phyloP scores from a whole-genome alignment of 2,329 filamentous ascomycete genomes.

The Ceratocystis papillata region DNA sequence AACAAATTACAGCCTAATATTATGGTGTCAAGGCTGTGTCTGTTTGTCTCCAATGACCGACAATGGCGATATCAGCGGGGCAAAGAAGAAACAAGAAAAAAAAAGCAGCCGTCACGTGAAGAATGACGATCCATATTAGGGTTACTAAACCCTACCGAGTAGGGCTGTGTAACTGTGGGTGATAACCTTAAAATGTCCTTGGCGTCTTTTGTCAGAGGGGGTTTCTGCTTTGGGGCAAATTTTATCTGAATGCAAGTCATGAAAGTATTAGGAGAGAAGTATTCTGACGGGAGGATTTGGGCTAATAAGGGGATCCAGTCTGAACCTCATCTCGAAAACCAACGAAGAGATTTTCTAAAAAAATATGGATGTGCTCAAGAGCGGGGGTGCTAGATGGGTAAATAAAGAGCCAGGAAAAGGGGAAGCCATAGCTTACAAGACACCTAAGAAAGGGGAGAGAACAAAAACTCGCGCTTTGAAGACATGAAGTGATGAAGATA shows the following conservation, averaged over 20 bases:
- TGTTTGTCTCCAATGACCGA: neutral
- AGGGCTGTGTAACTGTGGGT: neutral
- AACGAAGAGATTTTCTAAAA: neutral
- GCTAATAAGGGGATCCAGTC: neutral
- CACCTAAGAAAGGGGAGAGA: neutral
- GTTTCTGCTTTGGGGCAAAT: neutral
- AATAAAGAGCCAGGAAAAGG: neutral
- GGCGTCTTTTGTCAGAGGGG: neutral
- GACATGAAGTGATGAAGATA: neutral
- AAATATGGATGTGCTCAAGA: neutral
- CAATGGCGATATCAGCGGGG: neutral
- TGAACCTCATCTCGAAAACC: slow-evolving; percentile 1
- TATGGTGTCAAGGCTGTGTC: neutral
- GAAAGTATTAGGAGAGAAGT: neutral
- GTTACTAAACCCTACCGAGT: neutral
- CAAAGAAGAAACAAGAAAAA: neutral
- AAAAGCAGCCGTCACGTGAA: neutral
- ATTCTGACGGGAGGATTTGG: neutral
- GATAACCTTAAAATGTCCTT: neutral
- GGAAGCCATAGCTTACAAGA: neutral
- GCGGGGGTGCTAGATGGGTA: neutral
- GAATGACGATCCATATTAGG: neutral
- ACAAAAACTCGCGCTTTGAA: neutral
- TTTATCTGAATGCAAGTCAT: neutral
- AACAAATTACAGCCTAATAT: neutral